These are phyloP conservation scores for Aspergillus leporis DNA, from an alignment of 495 filamentous ascomycete species.

Conservation along the genomic window DNA sequence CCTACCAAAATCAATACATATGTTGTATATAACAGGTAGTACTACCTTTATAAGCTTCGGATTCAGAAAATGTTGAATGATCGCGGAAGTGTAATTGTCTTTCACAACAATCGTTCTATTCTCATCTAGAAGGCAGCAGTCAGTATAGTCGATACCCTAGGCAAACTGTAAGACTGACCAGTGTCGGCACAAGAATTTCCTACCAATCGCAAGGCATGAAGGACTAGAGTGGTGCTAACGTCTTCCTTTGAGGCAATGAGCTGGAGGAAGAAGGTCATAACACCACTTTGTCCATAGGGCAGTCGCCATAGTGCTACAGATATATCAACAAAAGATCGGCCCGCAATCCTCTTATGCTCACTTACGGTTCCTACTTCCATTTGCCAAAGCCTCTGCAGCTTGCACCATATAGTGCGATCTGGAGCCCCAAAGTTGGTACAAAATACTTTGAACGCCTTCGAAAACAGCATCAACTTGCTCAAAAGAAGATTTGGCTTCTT, in stretches of 20 bases:
- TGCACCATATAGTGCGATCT: conserved; percentile 44
- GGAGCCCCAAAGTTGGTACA: conserved; percentile 39
- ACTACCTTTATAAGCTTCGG: conserved; percentile 55
- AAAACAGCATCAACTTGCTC: conserved; percentile 30
- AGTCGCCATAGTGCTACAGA: conserved; percentile 59
- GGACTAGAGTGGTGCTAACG: conserved; percentile 34
- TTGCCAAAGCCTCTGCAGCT: conserved; percentile 61
- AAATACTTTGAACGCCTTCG: conserved; percentile 25
- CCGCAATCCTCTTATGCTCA: conserved; percentile 11
- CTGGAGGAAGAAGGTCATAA: conserved; percentile 65
- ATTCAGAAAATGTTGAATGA: conserved; percentile 54
- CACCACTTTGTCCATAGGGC: conserved; percentile 65
- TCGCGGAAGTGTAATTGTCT: conserved; percentile 53
- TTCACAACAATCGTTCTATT: conserved; percentile 68
- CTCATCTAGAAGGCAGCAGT: conserved; percentile 54
- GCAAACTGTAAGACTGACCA: conserved; percentile 44
- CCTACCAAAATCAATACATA: conserved; percentile 72
- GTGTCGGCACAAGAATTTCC: conserved; percentile 84
- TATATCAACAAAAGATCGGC: conserved; percentile 17
- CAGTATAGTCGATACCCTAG: conserved; percentile 6
- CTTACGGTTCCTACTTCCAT: conserved; percentile 69
- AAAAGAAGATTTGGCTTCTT: conserved; percentile 29
- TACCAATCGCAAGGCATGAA: conserved; percentile 66
- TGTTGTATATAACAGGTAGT: conserved; percentile 70
- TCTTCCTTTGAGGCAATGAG: conserved; percentile 45